phyloP scores from a whole-genome alignment of 495 filamentous ascomycete species.

The Penicillium maclennaniae region DNA sequence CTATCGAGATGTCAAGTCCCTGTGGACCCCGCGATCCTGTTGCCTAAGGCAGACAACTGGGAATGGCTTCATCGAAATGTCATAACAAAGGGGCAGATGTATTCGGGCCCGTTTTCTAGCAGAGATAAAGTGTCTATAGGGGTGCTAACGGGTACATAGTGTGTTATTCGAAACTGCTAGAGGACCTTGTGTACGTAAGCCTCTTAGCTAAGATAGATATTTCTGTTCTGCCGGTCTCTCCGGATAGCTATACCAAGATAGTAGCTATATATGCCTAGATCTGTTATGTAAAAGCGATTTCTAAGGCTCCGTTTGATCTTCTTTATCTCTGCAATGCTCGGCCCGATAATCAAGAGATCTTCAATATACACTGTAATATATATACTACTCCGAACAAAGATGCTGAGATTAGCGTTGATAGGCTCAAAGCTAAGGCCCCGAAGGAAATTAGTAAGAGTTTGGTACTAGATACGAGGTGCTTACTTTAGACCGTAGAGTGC shows the following conservation, averaged over 20 bases:
- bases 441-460: slow-evolving; percentile 29
- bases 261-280: slow-evolving; percentile 27
- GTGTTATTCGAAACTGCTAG: no score
- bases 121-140: no score
- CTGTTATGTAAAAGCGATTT: slow-evolving; percentile 6
- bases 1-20: no score
- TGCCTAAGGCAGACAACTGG: no score
- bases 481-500: slow-evolving; percentile 43
- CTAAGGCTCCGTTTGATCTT: slow-evolving; percentile 25
- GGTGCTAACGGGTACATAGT: no score
- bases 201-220: slow-evolving; percentile 8
- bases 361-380: slow-evolving; percentile 34
- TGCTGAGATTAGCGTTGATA: slow-evolving; percentile 16
- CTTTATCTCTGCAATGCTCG: slow-evolving; percentile 15
- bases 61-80: no score
- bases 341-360: slow-evolving; percentile 29
- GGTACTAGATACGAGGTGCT: slow-evolving; percentile 34
- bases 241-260: slow-evolving; percentile 32
- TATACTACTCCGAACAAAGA: slow-evolving; percentile 21
- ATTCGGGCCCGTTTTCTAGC: no score
- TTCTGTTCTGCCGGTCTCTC: slow-evolving; percentile 21
- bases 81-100: no score
- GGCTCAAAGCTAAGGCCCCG: slow-evolving; percentile 23
- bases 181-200: no score
- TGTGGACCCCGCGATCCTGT: no score